phyloP scores from a whole-genome alignment of 768 basidiomycete species.

The Collybia sordida region DNA sequence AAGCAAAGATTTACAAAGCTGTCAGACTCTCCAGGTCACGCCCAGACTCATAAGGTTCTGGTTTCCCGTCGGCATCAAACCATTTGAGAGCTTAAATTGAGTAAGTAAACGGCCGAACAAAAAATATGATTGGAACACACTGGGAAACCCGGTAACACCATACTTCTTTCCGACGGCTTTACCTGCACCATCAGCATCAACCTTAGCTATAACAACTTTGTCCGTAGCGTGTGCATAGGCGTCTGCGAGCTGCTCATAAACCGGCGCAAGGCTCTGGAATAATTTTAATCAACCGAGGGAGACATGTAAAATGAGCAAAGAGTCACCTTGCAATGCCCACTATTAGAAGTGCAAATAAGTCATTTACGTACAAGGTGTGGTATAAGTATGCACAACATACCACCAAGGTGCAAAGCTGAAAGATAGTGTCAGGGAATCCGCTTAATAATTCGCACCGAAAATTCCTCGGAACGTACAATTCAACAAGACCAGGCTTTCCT shows the following conservation, averaged over 20 bases:
- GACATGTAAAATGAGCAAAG: not conserved
- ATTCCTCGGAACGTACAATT: slow-evolving; percentile 65
- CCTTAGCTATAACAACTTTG: slow-evolving; percentile 87
- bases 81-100: slow-evolving; percentile 75
- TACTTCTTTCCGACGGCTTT: slow-evolving; percentile 74
- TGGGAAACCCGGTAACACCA: slow-evolving; percentile 84
- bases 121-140: slow-evolving; percentile 47
- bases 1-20: slow-evolving; percentile 57
- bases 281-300: slow-evolving; percentile 4
- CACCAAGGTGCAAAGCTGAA: slow-evolving; percentile 87
- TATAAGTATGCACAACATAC: slow-evolving; percentile 36
- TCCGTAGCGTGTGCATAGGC: slow-evolving; percentile 78
- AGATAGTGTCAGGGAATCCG: slow-evolving; percentile 1
- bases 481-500: slow-evolving; percentile 82
- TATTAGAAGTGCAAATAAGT: slow-evolving; percentile 22
- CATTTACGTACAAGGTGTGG: not conserved
- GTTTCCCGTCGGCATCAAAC: slow-evolving; percentile 73
- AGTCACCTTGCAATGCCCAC: slow-evolving; percentile 87
- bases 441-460: not conserved
- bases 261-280: slow-evolving; percentile 78
- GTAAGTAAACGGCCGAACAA: not conserved
- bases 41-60: slow-evolving; percentile 70
- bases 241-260: slow-evolving; percentile 87
- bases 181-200: slow-evolving; percentile 89
- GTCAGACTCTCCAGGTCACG: slow-evolving; percentile 80